phyloP scores from a whole-genome alignment of 495 filamentous ascomycete species.

The Penicillium dipodomyicola region DNA sequence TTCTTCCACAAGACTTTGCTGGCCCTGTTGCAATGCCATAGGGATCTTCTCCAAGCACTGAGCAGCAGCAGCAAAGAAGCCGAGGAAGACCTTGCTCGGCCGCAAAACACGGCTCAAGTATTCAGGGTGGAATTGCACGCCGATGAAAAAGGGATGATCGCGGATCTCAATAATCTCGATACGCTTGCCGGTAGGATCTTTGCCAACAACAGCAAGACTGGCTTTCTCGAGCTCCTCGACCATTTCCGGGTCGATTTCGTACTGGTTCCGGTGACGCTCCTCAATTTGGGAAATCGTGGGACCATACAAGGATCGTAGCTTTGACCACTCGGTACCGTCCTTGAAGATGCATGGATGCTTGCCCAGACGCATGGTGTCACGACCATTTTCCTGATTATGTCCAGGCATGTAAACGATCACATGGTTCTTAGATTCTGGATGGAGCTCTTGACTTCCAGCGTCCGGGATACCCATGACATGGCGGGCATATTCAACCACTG shows the following conservation, averaged over 20 bases:
- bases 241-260: not conserved
- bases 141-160: conserved; percentile 85
- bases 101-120: conserved; percentile 66
- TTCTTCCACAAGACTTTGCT: not conserved
- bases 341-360: conserved; percentile 69
- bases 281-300: not conserved
- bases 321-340: conserved; percentile 68
- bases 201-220: conserved; percentile 34
- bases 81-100: conserved; percentile 72
- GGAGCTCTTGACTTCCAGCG: conserved; percentile 66
- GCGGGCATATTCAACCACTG: conserved; percentile 80
- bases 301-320: conserved; percentile 69
- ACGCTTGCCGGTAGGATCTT: conserved; percentile 71
- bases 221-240: not conserved
- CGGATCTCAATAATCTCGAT: conserved; percentile 86
- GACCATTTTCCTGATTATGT: conserved; percentile 61
- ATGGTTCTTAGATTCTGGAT: conserved; percentile 51
- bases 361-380: conserved; percentile 86
- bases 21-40: not conserved
- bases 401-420: conserved; percentile 88
- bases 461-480: conserved; percentile 57
- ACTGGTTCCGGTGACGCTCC: conserved; percentile 1
- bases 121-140: conserved; percentile 81
- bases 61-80: conserved; percentile 73
- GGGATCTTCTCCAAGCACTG: conserved; percentile 52